A percentile compares a stretch with the other conserved stretches of the same genome.
Conservation (phyloP, 768 basidiomycete species). For the Phanerochaete carnosa region DNA sequence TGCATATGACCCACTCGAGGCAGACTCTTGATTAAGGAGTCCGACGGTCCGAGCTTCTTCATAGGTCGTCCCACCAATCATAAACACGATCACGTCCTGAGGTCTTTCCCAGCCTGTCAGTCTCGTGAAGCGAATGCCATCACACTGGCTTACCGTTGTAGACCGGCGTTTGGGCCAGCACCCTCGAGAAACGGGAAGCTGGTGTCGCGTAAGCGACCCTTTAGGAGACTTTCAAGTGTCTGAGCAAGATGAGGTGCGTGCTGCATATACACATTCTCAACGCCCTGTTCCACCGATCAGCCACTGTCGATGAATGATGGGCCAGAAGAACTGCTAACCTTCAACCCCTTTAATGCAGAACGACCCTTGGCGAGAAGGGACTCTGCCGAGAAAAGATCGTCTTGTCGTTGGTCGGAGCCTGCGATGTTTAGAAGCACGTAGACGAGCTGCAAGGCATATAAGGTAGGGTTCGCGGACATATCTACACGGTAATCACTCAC, state of each 20-base stretch:
- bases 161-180: conserved; percentile 58
- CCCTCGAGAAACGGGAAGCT: conserved; percentile 89
- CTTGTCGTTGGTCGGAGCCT: conserved; percentile 94
- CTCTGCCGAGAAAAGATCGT: conserved; percentile 95
- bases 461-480: not conserved
- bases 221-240: conserved; percentile 86
- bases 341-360: conserved; percentile 92
- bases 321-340: conserved; percentile 44
- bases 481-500: conserved; percentile 32
- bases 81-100: conserved; percentile 95
- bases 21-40: conserved; percentile 80
- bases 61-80: conserved; percentile 95
- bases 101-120: conserved; percentile 47
- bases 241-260: conserved; percentile 92
- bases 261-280: conserved; percentile 98
- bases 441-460: conserved; percentile 60
- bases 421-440: conserved; percentile 91
- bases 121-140: not conserved
- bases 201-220: conserved; percentile 80
- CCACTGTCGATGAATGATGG: not conserved
- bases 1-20: conserved; percentile 41
- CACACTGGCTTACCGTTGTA: conserved; percentile 56
- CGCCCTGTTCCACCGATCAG: conserved; percentile 57
- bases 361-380: conserved; percentile 92
- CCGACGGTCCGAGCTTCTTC: conserved; percentile 88